A percentile compares a stretch with the other conserved stretches of the same genome.
phyloP scores from a whole-genome alignment of 129 eudicot species.

The Calendula officinalis region DNA sequence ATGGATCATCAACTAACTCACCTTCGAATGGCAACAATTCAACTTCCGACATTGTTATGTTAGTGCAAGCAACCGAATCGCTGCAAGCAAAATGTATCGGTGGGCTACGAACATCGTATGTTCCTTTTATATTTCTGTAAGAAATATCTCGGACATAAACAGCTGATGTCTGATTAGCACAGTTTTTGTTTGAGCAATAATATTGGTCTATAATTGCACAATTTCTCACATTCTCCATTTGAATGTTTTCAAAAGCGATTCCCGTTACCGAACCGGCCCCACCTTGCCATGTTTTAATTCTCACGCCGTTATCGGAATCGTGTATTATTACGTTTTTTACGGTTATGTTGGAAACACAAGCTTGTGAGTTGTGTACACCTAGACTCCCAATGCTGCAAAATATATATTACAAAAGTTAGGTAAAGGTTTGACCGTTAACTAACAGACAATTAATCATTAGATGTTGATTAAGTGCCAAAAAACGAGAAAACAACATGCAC shows the following conservation, averaged over 20 bases:
- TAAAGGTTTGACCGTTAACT: neutral
- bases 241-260: conserved; percentile 73
- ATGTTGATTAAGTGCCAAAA: neutral
- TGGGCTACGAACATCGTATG: conserved; percentile 75
- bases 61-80: conserved; percentile 81
- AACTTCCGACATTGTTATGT: conserved; percentile 94
- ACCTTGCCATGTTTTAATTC: conserved; percentile 97
- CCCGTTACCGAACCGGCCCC: conserved; percentile 78
- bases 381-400: conserved; percentile 84
- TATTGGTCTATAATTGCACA: conserved; percentile 90
- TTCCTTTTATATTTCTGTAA: conserved; percentile 85
- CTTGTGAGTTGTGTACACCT: conserved; percentile 78
- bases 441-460: neutral
- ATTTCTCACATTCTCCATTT: conserved; percentile 87
- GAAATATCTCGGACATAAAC: conserved; percentile 67
- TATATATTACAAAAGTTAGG: too few species aligned
- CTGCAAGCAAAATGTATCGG: conserved; percentile 98
- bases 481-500: conserved; percentile 21
- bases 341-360: conserved; percentile 82
- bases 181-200: conserved; percentile 72
- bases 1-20: conserved; percentile 79
- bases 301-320: conserved; percentile 79
- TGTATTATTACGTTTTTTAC: conserved; percentile 65
- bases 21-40: conserved; percentile 80
- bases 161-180: conserved; percentile 76